Base-by-base conservation (phyloP, 352 stramenopile genomes). In the Globisporangium paroecandrum region DNA sequence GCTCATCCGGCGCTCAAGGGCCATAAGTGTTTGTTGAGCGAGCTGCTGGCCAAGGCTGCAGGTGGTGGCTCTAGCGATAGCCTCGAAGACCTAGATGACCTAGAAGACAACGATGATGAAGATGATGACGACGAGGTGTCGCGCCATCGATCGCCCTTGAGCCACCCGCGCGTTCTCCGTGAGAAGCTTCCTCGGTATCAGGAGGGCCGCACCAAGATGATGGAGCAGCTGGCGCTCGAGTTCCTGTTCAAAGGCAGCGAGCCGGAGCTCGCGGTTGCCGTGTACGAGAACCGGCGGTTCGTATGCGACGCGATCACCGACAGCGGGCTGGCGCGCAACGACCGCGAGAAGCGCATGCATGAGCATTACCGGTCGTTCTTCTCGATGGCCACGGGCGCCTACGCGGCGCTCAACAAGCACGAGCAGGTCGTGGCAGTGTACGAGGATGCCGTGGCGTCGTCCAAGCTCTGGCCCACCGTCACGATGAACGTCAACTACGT, bases 401-500 rank as follows among this genome's bases (percentile, higher is more conserved):
- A 57, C 58, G 58, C 60, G 1, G 51, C 60, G 32, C 58, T 67
- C 22, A 43, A 41, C 29, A 24, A 55, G 9, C 58, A 65, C 65
- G 46, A 59, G 22, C 24, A 62, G 58, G 65, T 62, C 18, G 46
- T 68, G 1, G 8, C 61, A 29, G 46, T 55, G 46, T 70, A 70
- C 60, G 65, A 70, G 46, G 49, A 41, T 1, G 46, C 38, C 4
- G 36, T 55, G 8, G 20, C n/a, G 13, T 60, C 55, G 0, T 13
- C 20, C 8, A 22, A 54, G 10, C 57, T 70, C 58, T 70, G 57
- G 65, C 65, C 65, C 10, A 70, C 65, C 4, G 65, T 60, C 10
- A 12, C 58, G 20, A 70, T 70, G 65, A 70, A 70, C 58, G 46
- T 56, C 58, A 70, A 65, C 46, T 70, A 70, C 32, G 34, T 70